Conservation (phyloP, 2,329 filamentous ascomycete genomes). For the Talaromyces sp. region DNA sequence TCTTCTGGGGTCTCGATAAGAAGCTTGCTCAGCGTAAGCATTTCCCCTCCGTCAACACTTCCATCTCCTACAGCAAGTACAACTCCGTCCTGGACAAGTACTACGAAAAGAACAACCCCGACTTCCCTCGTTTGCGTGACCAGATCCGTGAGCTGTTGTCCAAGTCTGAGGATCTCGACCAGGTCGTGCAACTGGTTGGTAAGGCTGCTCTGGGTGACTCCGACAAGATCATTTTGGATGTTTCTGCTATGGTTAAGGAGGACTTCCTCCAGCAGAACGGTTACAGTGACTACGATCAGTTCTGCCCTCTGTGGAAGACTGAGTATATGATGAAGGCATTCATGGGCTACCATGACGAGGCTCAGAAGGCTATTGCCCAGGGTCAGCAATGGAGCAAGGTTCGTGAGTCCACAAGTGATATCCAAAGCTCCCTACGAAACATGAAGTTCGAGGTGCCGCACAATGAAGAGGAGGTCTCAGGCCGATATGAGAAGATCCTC, state of each 20-base stretch:
- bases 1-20: conserved; percentile 99
- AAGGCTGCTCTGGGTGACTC: conserved; percentile 94
- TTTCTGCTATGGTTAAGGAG: conserved; percentile 90
- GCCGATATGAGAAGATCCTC: conserved; percentile 94
- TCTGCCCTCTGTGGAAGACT: conserved; percentile 99
- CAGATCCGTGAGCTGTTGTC: conserved; percentile 91
- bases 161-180: conserved; percentile 94
- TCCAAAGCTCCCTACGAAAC: conserved; percentile 80
- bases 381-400: conserved; percentile 93
- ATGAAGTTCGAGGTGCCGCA: conserved; percentile 97
- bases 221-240: conserved; percentile 97
- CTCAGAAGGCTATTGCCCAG: conserved; percentile 90
- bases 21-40: conserved; percentile 98
- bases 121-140: conserved; percentile 90
- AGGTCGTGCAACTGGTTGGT: conserved; percentile 97
- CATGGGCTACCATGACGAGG: conserved; percentile 96
- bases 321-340: conserved; percentile 99
- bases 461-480: conserved; percentile 76
- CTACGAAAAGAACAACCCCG: conserved; percentile 91
- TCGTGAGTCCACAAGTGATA: conserved; percentile 82
- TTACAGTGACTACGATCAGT: conserved; percentile 98
- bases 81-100: conserved; percentile 83
- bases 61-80: conserved; percentile 95
- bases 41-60: conserved; percentile 98
- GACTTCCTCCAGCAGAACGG: conserved; percentile 99